Evolutionary conservation across 2,329 filamentous ascomycete genomes (phyloP), one percentile per base, ranked within the genome.

Genomic region (Periglandula ipomoeae): DNA sequence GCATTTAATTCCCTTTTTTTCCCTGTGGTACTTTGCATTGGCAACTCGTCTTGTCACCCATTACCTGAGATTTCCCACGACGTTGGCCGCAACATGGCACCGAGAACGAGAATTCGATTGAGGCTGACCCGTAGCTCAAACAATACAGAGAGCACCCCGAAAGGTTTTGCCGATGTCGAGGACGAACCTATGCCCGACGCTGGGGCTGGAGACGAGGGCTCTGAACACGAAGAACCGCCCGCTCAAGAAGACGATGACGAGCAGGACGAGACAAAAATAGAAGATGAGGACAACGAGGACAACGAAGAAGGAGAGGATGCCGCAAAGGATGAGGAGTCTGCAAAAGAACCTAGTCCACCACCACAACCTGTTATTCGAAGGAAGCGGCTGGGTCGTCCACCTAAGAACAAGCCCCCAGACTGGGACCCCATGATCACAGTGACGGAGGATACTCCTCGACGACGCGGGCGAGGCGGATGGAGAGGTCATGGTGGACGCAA

Each of bases 321-420:
- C 11, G 46, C 42, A 13, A 65, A 61, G 8, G 61, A 66, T 17
- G 71, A 72, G 19, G 69, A 70, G 44, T 73, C 70, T 2, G 65
- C 60, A 34, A 78, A 79, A 59, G 73, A 77, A 10, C 73, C 76
- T 1, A 71, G 74, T 0, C 75, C 77, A 19, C 72, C 73, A 1
- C 81, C 81, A 23, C 79, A 74, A 43, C 76, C 78, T 22, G 75
- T 85, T 41, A 76, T 89, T 51, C 81, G 87, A 47, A 80, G 85
- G 60, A 87, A 87, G 66, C 82, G 89, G 46, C 76, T 90, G n/a
- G 89, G 89, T 19, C 81, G 89, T 11, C 89, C 89, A 3, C 87
- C 89, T 1, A 94, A 93, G 74, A 90, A 89, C 63, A 78, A 82
- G 44, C 87, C 86, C 0, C 81, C 87, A 4, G 87, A 89, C 62